Conservation (phyloP, 306 rosid genomes). For the Sicyos baderoa region DNA sequence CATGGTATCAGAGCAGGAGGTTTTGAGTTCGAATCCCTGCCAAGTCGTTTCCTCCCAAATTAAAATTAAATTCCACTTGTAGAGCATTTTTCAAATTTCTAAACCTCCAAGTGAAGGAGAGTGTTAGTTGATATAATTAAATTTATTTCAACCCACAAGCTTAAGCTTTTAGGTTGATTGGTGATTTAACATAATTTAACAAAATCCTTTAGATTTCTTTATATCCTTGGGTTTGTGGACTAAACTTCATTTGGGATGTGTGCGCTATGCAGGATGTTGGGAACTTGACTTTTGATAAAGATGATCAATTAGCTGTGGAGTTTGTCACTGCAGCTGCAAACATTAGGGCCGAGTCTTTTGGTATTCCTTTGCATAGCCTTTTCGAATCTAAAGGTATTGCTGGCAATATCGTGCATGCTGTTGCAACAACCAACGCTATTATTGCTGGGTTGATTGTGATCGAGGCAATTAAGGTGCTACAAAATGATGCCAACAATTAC, state of each 20-base stretch:
- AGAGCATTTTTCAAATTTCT: too few relatives aligned
- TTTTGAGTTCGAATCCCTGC: too few relatives aligned
- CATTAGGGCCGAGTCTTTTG: constrained; percentile 89
- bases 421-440: constrained; percentile 92
- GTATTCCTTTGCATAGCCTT: constrained; percentile 85
- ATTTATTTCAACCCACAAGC: too few relatives aligned
- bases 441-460: constrained; percentile 97
- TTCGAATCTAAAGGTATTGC: constrained; percentile 99
- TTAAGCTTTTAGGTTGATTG: too few relatives aligned
- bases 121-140: too few relatives aligned
- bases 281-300: constrained; percentile 85
- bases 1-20: too few relatives aligned
- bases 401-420: constrained; percentile 98
- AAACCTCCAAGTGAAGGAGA: too few relatives aligned
- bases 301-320: constrained; percentile 95
- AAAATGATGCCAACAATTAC: constrained; percentile 50
- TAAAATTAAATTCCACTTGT: too few relatives aligned
- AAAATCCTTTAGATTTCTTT: constrained; percentile 18
- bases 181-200: too few relatives aligned
- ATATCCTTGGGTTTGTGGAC: neutral
- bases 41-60: too few relatives aligned
- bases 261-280: constrained; percentile 61
- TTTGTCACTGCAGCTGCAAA: constrained; percentile 97
- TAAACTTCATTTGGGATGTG: constrained; percentile 5
- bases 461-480: constrained; percentile 93